phyloP scores from a whole-genome alignment of 805 yeast genomes.

The Cyberlindnera mississippiensis region DNA sequence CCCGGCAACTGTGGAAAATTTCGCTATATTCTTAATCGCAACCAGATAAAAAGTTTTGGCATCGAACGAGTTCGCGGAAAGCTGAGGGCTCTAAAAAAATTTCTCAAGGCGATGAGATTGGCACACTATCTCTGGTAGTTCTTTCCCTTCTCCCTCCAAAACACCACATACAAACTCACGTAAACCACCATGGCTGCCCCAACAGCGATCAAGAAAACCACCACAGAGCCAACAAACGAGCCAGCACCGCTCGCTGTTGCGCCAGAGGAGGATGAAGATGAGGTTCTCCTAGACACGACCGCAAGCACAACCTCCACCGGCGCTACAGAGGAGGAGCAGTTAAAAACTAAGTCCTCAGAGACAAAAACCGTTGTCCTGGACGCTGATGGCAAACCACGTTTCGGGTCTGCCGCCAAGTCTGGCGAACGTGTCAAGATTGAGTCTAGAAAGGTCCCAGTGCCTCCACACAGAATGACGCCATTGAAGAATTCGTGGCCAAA shows the following conservation, averaged over 20 bases:
- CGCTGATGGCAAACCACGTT: constrained; percentile 84
- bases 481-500: constrained; percentile 87
- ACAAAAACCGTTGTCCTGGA: constrained; percentile 44
- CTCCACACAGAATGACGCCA: constrained; percentile 97
- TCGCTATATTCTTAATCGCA: not conserved
- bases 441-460: constrained; percentile 85
- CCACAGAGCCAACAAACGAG: constrained; percentile 1
- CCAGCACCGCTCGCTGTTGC: constrained; percentile 9
- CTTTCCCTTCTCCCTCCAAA: not conserved
- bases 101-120: constrained; percentile 2
- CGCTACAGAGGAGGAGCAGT: constrained; percentile 5
- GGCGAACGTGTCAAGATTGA: constrained; percentile 70
- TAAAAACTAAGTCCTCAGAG: constrained; percentile 23
- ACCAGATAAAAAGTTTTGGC: not conserved
- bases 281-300: constrained; percentile 36
- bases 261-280: constrained; percentile 31
- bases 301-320: constrained; percentile 10
- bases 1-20: too few species aligned
- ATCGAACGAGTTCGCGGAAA: not conserved
- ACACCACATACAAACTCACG: not conserved
- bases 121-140: too few species aligned
- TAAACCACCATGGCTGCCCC: constrained; percentile 42
- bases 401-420: constrained; percentile 63
- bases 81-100: not conserved
- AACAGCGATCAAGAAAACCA: constrained; percentile 31